Percentiles rank a stretch among this genome's conserved stretches.
phyloP scores from a whole-genome alignment of 345 rosid species.

The Eucalyptus regnans region DNA sequence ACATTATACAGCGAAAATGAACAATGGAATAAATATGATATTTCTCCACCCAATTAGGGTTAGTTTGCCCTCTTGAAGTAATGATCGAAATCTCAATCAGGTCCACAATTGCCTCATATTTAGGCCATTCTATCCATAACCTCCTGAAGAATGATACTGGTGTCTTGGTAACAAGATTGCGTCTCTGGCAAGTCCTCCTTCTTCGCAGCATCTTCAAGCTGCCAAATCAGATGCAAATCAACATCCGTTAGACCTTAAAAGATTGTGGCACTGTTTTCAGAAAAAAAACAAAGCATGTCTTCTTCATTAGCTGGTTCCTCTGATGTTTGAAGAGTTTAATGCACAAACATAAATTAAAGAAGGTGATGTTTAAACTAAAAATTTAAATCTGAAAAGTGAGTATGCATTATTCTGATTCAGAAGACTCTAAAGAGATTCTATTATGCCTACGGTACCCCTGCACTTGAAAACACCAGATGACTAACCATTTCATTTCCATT shows the following conservation, averaged over 20 bases:
- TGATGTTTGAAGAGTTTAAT: background rate
- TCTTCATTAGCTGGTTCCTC: background rate
- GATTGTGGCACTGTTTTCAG: background rate
- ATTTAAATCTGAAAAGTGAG: background rate
- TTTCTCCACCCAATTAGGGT: background rate
- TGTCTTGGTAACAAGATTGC: conserved; percentile 38
- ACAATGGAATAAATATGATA: background rate
- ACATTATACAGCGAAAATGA: background rate
- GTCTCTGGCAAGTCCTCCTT: conserved; percentile 37
- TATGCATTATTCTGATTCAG: background rate
- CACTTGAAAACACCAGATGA: background rate
- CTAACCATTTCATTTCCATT: background rate
- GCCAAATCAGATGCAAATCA: background rate
- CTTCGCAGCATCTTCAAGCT: conserved; percentile 73
- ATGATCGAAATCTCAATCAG: background rate
- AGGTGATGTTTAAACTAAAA: background rate
- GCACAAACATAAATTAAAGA: background rate
- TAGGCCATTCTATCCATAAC: conserved; percentile 57
- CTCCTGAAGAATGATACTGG: conserved; percentile 49
- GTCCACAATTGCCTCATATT: background rate
- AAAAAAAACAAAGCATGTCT: background rate
- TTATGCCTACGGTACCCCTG: background rate
- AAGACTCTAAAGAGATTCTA: background rate
- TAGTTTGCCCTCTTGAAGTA: background rate
- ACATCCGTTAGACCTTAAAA: background rate